A percentile compares a stretch with the other conserved stretches of the same genome.
Conservation (phyloP, 176 grass and related monocot species). For the Aegilops speltoides region DNA sequence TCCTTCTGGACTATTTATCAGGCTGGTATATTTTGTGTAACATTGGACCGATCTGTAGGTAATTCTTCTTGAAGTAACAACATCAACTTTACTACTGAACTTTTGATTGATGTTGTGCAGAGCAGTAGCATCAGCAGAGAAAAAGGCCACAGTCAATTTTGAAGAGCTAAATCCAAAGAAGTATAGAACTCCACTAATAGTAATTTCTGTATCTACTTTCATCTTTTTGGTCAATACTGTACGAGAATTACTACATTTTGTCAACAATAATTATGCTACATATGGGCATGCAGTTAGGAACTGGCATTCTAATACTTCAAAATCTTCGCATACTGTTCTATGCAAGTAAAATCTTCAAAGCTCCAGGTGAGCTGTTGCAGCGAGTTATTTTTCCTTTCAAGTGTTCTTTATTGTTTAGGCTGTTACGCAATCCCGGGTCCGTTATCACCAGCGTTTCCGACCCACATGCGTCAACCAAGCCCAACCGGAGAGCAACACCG, state of each 20-base stretch:
- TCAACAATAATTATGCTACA: not conserved
- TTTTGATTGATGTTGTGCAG: too few relatives aligned
- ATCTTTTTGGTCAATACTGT: not conserved
- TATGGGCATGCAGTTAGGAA: slow-evolving; percentile 14
- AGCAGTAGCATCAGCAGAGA: too few relatives aligned
- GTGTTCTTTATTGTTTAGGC: not conserved
- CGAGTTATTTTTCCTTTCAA: not conserved
- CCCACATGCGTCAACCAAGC: too few relatives aligned
- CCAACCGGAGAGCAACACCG: too few relatives aligned
- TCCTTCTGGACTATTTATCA: not conserved
- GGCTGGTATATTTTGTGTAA: not conserved
- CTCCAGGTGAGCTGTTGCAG: slow-evolving; percentile 42
- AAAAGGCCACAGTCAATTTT: too few relatives aligned
- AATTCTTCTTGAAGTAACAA: not conserved
- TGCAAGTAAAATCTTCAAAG: slow-evolving; percentile 65
- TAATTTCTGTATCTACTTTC: too few relatives aligned
- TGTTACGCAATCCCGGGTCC: too few relatives aligned
- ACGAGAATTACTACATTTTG: not conserved
- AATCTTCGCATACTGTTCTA: slow-evolving; percentile 67
- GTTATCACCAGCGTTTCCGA: too few relatives aligned
- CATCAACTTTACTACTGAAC: too few relatives aligned
- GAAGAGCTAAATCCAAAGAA: too few relatives aligned
- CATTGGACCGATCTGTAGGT: not conserved
- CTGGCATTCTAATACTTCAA: slow-evolving; percentile 62
- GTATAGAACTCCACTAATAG: too few relatives aligned